Evolutionary conservation across 257 asterid genomes (phyloP).

Genomic region (Nicotiana obtusifolia): DNA sequence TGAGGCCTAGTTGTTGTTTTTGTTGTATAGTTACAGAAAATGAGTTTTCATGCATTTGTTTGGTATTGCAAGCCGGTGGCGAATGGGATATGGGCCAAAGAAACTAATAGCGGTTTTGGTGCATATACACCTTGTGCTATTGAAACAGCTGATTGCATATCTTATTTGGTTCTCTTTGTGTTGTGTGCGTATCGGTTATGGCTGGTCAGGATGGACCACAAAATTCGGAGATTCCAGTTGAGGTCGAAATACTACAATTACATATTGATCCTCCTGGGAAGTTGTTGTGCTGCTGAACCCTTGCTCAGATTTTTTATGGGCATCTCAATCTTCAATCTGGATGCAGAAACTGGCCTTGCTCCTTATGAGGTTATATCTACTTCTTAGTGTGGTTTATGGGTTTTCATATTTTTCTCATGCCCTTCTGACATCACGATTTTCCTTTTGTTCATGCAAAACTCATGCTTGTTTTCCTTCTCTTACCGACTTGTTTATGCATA

Average conservation of each 20-base stretch:
- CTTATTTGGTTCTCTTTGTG: slow-evolving; percentile 51
- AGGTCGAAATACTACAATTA: slow-evolving; percentile 56
- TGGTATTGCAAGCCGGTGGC: slow-evolving; percentile 84
- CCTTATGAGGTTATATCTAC: slow-evolving; percentile 60
- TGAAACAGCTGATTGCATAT: slow-evolving; percentile 55
- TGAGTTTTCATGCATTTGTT: slow-evolving; percentile 47
- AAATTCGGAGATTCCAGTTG: slow-evolving; percentile 42
- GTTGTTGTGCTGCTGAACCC: slow-evolving; percentile 61
- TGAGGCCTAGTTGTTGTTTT: background rate
- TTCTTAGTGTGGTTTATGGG: background rate
- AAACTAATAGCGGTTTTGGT: slow-evolving; percentile 54
- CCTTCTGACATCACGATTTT: background rate
- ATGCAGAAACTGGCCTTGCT: slow-evolving; percentile 47
- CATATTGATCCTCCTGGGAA: slow-evolving; percentile 43
- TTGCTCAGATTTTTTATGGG: slow-evolving; percentile 56
- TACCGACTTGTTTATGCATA: background rate
- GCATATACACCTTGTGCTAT: slow-evolving; percentile 77
- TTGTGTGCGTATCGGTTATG: slow-evolving; percentile 58
- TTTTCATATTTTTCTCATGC: background rate
- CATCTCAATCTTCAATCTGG: slow-evolving; percentile 54
- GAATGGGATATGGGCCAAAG: slow-evolving; percentile 58
- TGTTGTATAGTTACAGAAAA: slow-evolving; percentile 13
- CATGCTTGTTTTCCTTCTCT: background rate
- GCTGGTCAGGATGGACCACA: slow-evolving; percentile 36
- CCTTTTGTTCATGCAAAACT: background rate